A percentile compares a stretch with the other conserved stretches of the same genome.
These are phyloP conservation scores for Escallonia rubra DNA, from an alignment of 129 eudicot genomes.

Conservation along the genomic window DNA sequence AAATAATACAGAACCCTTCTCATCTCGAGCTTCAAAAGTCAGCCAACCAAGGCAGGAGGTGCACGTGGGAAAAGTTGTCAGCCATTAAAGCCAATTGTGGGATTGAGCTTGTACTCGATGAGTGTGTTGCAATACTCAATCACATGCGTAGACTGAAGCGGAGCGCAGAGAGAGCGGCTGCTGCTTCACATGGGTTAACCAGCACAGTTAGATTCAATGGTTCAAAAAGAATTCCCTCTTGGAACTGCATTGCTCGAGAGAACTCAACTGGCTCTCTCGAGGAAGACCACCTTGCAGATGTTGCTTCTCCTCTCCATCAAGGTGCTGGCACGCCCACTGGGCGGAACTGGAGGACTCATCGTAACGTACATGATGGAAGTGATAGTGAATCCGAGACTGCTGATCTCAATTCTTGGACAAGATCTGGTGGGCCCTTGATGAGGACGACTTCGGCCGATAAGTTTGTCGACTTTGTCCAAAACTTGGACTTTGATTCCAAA, in stretches of 20 bases:
- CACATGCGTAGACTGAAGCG: constrained; percentile 89
- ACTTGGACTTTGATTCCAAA: constrained; percentile 50
- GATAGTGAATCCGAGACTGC: constrained; percentile 75
- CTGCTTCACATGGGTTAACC: constrained; percentile 54
- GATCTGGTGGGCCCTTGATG: constrained; percentile 94
- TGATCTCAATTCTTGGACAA: constrained; percentile 69
- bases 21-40: constrained; percentile 80
- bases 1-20: constrained; percentile 88
- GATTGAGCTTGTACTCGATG: constrained; percentile 85
- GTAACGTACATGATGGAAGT: constrained; percentile 53
- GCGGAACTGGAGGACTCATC: constrained; percentile 41
- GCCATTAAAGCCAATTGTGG: constrained; percentile 95
- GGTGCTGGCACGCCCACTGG: constrained; percentile 19
- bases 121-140: constrained; percentile 73
- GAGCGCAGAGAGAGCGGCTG: constrained; percentile 85
- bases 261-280: constrained; percentile 92
- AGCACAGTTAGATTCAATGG: constrained; percentile 58
- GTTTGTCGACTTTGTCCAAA: constrained; percentile 70
- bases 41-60: constrained; percentile 88
- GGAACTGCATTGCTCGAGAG: constrained; percentile 93
- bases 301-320: constrained; percentile 47
- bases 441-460: constrained; percentile 79
- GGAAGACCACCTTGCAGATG: constrained; percentile 55
- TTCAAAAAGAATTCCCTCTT: constrained; percentile 83
- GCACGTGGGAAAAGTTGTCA: constrained; percentile 98